A percentile compares a stretch with the other conserved stretches of the same genome.
Conservation (phyloP, 106 monocot species). For the Dioscorea alata region DNA sequence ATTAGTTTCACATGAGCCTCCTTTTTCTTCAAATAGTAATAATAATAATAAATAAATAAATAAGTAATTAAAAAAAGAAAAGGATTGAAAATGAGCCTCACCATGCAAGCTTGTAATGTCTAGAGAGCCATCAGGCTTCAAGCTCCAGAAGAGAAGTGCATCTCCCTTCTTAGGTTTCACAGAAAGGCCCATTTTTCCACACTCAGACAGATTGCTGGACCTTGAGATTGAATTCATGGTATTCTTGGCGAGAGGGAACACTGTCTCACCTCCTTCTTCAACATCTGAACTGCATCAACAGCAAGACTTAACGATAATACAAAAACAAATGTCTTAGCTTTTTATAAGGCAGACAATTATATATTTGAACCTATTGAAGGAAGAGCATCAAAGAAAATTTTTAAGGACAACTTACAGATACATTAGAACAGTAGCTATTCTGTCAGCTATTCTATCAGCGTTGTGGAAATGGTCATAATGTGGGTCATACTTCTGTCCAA, state of each 20-base stretch:
- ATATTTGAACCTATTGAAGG: neutral
- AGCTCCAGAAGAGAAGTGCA: conserved; percentile 1
- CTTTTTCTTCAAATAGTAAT: too few species aligned
- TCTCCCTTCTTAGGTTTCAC: conserved; percentile 1
- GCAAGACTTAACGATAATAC: neutral
- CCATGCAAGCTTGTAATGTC: neutral
- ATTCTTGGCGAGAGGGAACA: neutral
- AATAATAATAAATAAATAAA: too few species aligned
- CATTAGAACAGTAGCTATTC: neutral
- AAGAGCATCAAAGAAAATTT: neutral
- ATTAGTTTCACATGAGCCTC: too few species aligned
- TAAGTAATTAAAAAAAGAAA: neutral
- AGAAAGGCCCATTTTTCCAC: neutral
- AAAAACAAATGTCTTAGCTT: neutral
- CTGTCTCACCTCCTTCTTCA: conserved; percentile 6
- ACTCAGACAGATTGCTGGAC: neutral
- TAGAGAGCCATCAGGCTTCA: neutral
- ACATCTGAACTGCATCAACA: neutral
- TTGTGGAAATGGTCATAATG: neutral
- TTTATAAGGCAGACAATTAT: neutral
- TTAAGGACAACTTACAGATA: neutral
- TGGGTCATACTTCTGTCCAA: neutral
- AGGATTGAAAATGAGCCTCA: neutral
- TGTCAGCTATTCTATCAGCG: neutral
- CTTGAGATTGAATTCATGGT: neutral